A percentile compares a stretch with the other conserved stretches of the same genome.
Evolutionary conservation across 148 eudicot species (phyloP).

Genomic region (Fagopyrum tataricum): DNA sequence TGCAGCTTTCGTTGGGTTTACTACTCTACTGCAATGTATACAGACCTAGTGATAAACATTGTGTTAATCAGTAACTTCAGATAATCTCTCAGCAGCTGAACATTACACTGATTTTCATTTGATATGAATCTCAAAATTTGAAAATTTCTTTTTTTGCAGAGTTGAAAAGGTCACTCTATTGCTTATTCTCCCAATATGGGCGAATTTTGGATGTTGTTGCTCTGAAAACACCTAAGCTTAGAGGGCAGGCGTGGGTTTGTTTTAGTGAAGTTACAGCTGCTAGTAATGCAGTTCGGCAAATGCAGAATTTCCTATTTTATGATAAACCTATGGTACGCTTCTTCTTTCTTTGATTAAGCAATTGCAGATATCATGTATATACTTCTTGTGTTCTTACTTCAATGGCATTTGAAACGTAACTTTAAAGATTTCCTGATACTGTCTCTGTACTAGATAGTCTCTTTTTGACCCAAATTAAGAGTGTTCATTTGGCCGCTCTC

Average conservation of each 20-base stretch:
- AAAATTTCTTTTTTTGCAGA: slow-evolving; percentile 33
- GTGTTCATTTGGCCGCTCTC: neutral
- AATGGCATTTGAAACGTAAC: neutral
- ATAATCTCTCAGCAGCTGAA: neutral
- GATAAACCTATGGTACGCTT: slow-evolving; percentile 81
- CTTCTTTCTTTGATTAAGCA: neutral
- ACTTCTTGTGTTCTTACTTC: neutral
- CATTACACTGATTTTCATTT: neutral
- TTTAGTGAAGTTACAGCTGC: slow-evolving; percentile 93
- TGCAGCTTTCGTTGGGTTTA: neutral
- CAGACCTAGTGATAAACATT: neutral
- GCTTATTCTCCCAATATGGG: slow-evolving; percentile 95
- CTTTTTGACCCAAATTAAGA: neutral
- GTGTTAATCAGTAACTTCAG: neutral
- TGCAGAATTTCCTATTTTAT: slow-evolving; percentile 93
- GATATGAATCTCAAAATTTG: neutral
- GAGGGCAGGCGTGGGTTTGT: slow-evolving; percentile 96
- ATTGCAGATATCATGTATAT: neutral
- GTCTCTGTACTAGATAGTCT: neutral
- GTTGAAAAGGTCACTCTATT: slow-evolving; percentile 89
- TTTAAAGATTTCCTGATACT: neutral
- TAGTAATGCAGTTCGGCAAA: slow-evolving; percentile 93
- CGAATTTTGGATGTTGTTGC: slow-evolving; percentile 84
- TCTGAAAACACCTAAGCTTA: slow-evolving; percentile 77
- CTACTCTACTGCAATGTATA: neutral